Evolutionary conservation across 2,329 filamentous ascomycete species (phyloP).

Genomic region (Tolypocladium ophioglossoides): DNA sequence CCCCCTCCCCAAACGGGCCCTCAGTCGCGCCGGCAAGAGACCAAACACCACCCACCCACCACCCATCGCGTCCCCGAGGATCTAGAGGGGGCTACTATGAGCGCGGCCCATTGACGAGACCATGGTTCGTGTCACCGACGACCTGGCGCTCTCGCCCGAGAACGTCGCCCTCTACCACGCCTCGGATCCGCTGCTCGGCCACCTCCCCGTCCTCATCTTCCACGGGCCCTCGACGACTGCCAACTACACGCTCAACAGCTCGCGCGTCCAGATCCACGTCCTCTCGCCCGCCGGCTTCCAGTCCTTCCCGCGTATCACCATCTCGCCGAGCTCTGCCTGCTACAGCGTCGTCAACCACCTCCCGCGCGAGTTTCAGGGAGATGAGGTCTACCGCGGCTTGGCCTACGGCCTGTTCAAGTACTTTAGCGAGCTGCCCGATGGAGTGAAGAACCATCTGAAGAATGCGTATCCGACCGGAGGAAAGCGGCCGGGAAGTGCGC

Average conservation of each 20-base stretch:
- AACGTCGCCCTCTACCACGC: slow-evolving; percentile 82
- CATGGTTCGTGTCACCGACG: slow-evolving; percentile 77
- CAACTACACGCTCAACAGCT: slow-evolving; percentile 79
- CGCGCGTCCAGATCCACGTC: slow-evolving; percentile 88
- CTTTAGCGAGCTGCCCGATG: slow-evolving; percentile 74
- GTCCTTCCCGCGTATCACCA: slow-evolving; percentile 81
- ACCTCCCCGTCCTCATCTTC: slow-evolving; percentile 79
- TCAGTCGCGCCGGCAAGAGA: not conserved
- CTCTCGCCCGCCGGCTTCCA: slow-evolving; percentile 82
- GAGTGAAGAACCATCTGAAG: slow-evolving; percentile 62
- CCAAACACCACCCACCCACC: slow-evolving; percentile 12
- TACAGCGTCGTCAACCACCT: slow-evolving; percentile 85
- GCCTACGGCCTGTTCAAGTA: slow-evolving; percentile 93
- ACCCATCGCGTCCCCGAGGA: not conserved
- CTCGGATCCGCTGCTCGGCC: slow-evolving; percentile 71
- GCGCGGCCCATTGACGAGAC: slow-evolving; percentile 23
- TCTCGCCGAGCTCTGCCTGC: slow-evolving; percentile 84
- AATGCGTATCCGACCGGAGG: slow-evolving; percentile 44
- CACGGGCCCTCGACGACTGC: slow-evolving; percentile 84
- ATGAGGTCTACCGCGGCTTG: slow-evolving; percentile 82
- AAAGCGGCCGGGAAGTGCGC: slow-evolving; percentile 51
- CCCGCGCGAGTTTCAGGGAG: slow-evolving; percentile 88
- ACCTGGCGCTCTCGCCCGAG: slow-evolving; percentile 70
- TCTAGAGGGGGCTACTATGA: slow-evolving; percentile 7
- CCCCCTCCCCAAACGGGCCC: not conserved